phyloP scores from a whole-genome alignment of 2,329 filamentous ascomycete species.

The Fusarium beomiforme region DNA sequence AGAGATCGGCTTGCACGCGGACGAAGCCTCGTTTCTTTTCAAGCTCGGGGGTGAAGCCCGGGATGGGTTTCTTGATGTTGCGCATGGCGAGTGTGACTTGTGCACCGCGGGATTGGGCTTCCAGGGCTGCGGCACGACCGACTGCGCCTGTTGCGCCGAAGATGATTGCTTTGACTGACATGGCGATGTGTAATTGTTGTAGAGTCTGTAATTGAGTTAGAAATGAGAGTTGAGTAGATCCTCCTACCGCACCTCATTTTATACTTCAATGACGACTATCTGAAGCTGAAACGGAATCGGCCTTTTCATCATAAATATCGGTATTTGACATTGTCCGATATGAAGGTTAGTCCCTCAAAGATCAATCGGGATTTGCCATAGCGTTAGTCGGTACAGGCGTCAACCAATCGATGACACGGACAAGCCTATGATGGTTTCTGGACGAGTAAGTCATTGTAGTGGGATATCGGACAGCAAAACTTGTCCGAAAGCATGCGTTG shows the following conservation, averaged over 20 bases:
- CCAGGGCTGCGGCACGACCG: conserved; percentile 10
- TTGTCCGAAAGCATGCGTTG: not conserved
- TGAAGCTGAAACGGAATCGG: not conserved
- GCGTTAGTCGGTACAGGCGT: not conserved
- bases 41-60: not conserved
- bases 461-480: not conserved
- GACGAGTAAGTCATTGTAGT: not conserved
- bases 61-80: conserved; percentile 3
- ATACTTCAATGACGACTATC: not conserved
- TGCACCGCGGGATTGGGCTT: conserved; percentile 6
- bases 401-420: not conserved
- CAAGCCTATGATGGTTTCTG: not conserved
- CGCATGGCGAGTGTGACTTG: conserved; percentile 20
- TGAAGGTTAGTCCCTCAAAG: not conserved
- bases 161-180: conserved; percentile 17
- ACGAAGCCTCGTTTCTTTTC: conserved; percentile 2
- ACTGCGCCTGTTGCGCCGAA: conserved; percentile 25
- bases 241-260: not conserved
- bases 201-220: no score
- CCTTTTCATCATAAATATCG: not conserved
- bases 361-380: not conserved
- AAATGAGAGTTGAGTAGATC: fast-evolving
- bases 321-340: not conserved
- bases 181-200: not conserved
- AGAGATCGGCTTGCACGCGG: conserved; percentile 19